phyloP scores from a whole-genome alignment of 1,284 basidiomycete genomes.

The Schizophyllum amplum region DNA sequence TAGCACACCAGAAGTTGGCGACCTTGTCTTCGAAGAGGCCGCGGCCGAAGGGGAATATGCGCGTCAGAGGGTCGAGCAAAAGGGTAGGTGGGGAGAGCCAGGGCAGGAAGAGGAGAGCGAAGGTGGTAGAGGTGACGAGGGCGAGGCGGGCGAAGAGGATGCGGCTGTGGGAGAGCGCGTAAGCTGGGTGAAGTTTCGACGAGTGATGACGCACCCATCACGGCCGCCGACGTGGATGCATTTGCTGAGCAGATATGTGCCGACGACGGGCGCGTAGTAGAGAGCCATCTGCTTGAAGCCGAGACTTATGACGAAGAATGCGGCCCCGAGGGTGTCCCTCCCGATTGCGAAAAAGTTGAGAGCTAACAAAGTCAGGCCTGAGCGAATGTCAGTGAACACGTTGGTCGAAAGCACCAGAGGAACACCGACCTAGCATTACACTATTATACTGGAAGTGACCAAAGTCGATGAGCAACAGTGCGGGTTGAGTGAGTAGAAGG shows the following conservation, averaged over 20 bases:
- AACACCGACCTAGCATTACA: conserved; percentile 69
- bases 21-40: conserved; percentile 97
- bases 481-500: conserved; percentile 77
- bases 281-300: conserved; percentile 95
- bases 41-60: conserved; percentile 86
- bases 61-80: conserved; percentile 59
- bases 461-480: conserved; percentile 78
- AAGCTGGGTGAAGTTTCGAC: conserved; percentile 5
- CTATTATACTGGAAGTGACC: conserved; percentile 95
- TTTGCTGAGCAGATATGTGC: conserved; percentile 78
- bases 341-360: conserved; percentile 63
- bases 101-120: conserved; percentile 66
- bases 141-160: conserved; percentile 66
- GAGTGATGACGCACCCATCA: conserved; percentile 50
- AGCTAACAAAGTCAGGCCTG: conserved; percentile 66
- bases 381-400: conserved; percentile 1
- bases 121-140: conserved; percentile 47
- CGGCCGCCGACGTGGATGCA: conserved; percentile 63
- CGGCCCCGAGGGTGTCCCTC: conserved; percentile 67
- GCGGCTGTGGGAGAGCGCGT: conserved; percentile 27
- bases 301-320: conserved; percentile 78
- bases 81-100: conserved; percentile 50
- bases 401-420: not conserved
- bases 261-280: conserved; percentile 88
- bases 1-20: conserved; percentile 92